Conservation (phyloP, 2,329 filamentous ascomycete genomes). For the Capronia coronata region DNA sequence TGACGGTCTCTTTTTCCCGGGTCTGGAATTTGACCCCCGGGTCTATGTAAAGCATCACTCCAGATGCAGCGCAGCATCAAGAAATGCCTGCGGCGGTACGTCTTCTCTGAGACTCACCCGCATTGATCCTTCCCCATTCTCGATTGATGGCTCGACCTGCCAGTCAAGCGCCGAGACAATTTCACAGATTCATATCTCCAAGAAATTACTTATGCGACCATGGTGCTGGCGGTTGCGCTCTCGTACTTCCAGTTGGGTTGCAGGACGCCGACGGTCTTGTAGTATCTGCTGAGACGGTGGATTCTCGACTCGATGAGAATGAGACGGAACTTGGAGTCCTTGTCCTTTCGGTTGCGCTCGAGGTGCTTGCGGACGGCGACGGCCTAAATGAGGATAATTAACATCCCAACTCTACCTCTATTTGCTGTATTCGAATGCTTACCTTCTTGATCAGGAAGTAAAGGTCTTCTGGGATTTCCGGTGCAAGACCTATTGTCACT, state of each 20-base stretch:
- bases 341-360: conserved; percentile 99
- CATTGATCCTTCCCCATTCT: not conserved
- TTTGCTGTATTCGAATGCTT: conserved; percentile 30
- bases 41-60: not conserved
- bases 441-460: conserved; percentile 99
- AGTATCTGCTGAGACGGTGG: conserved; percentile 98
- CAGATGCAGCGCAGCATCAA: not conserved
- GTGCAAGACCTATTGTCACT: conserved; percentile 96
- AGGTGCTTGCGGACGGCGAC: conserved; percentile 99
- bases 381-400: conserved; percentile 52
- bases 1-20: not conserved
- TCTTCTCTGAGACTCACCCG: not conserved
- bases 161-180: not conserved
- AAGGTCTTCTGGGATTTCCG: conserved; percentile 97
- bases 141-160: not conserved
- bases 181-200: not conserved
- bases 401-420: not conserved
- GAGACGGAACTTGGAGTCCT: conserved; percentile 99
- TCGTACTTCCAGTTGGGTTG: conserved; percentile 99
- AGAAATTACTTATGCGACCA: conserved; percentile 66
- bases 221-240: conserved; percentile 88
- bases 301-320: conserved; percentile 99
- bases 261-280: conserved; percentile 84
- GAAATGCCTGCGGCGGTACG: not conserved
- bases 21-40: not conserved